Evolutionary conservation across 1,139 yeast genomes (phyloP).

Genomic region (Sugiyamaella neomexicana): DNA sequence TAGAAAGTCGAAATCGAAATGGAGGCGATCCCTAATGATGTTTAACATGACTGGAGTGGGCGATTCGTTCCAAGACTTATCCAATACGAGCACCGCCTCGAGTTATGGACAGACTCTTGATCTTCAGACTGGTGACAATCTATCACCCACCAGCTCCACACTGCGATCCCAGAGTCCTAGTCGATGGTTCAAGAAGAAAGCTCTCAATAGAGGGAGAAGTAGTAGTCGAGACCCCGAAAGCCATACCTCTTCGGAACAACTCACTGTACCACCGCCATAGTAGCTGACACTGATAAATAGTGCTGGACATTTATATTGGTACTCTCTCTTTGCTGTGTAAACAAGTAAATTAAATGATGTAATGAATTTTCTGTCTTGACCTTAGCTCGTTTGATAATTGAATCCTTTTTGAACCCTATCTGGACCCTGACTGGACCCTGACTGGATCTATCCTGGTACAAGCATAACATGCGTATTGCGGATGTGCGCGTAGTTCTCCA

Average conservation of each 20-base stretch:
- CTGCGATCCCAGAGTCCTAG: constrained; percentile 20
- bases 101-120: constrained; percentile 5
- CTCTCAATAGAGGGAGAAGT: constrained; percentile 7
- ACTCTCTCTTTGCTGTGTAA: not conserved
- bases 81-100: constrained; percentile 10
- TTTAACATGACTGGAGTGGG: constrained; percentile 24
- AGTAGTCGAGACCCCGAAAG: constrained; percentile 3
- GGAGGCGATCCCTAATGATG: constrained; percentile 37
- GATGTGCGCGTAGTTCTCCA: too few species aligned
- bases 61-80: constrained; percentile 12
- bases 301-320: not conserved
- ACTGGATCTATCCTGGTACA: too few species aligned
- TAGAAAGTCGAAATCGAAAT: constrained; percentile 29
- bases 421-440: too few species aligned
- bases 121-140: constrained; percentile 13
- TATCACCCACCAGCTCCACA: constrained; percentile 15
- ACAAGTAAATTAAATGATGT: not conserved
- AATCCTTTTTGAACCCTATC: too few species aligned
- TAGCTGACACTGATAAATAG: too few species aligned
- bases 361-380: not conserved
- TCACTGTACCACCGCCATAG: not conserved
- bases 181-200: constrained; percentile 26
- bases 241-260: not conserved
- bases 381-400: too few species aligned
- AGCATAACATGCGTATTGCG: too few species aligned